Base-by-base conservation (phyloP, 164 flowering plant species). In the Berberis vulgaris region DNA sequence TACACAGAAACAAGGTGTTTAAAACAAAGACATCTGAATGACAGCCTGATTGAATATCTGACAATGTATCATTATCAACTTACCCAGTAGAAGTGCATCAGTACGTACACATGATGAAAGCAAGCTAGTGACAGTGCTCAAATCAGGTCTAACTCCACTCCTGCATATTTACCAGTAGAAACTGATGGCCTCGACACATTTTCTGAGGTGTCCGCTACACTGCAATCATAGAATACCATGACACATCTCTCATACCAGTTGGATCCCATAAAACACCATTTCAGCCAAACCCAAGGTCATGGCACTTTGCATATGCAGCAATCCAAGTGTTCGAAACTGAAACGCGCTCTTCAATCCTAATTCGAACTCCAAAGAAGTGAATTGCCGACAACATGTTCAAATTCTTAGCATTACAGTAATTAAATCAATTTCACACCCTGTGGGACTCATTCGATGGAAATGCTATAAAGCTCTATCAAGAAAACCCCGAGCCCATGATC, bases 151-250 rank as follows among this genome's bases (percentile, higher is more conserved):
- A 63, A 58, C 59, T 42, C 77, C 83, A 65, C 63, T 71, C 59
- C n/a, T 1, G 55, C 78, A 49, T 87, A 82, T 78, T 49, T n/a
- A 1, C 41, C 44, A 53, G 62, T 76, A 84, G 13, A 67, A 54
- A 26, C 43, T 38, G 13, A 83, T 6, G 2, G 74, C 77, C 60
- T 70, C 73, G 39, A 41, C 2, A 59, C 43, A 60, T 8, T 67
- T 65, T 13, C 54, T 73, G 41, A 13, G 50, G 43, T 61, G 44
- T 6, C 78, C 73, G 26, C 57, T 41, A 81, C 26, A 75, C 88
- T 9, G 76, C 73, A 45, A 86, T 77, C 74, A 83, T 41, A 4
- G 81, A 72, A 76, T 84, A 84, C 91, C 91, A 86, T 1, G 87
- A 82, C 12, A 86, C 77, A 4, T 76, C 73, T 68, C 73, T 74